Evolutionary conservation across 176 grass and related monocot species (phyloP), one percentile per base, ranked within the genome.

Genomic region (Bonia amplexicaulis): DNA sequence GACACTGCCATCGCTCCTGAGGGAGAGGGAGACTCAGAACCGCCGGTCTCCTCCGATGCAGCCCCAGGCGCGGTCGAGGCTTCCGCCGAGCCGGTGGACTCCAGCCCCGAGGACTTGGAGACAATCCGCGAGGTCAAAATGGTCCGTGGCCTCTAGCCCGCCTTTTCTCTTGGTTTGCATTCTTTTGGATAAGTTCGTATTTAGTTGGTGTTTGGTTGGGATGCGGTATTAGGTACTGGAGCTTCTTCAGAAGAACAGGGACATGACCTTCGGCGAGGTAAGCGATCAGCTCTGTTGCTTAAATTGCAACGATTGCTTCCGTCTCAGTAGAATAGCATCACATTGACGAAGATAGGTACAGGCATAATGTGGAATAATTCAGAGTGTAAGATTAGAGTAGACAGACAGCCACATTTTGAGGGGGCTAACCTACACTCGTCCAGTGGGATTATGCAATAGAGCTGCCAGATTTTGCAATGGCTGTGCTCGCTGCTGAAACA

Each of bases 241-340:
- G 69, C 76, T 99, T 81, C 87, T 99, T 59, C 83, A 89, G 83
- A 90, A 94, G 85, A 99, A 99, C 57, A 94, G 93, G 65, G 96
- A 96, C 27, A 99, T 99, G 96, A 85, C 89, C 47, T 96, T 96
- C 64, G 91, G 96, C 23, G 96, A 99, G 93, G 96, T 96, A 66
- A 84, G 74, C 47, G 5, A 69, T 53, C 20, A 16, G 15, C 33
- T 31, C 35, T 66, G 11, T 14, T 77, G 19, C 40, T 63, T 79
- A 19, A 71, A 47, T 15, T 70, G 12, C 16, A 2, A 37, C 14
- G 2, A 31, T 17, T 74, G n/a, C 47, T 80, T 12, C 45, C 44
- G 11, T 66, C 5, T n/a, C 5, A 16, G 44, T 66, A 87, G 17
- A 57, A 54, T 57, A 25, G 44, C 66, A 68, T 39, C 33, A 40